Conservation (phyloP, 2,329 filamentous ascomycete genomes). For the Trichoderma sp. region DNA sequence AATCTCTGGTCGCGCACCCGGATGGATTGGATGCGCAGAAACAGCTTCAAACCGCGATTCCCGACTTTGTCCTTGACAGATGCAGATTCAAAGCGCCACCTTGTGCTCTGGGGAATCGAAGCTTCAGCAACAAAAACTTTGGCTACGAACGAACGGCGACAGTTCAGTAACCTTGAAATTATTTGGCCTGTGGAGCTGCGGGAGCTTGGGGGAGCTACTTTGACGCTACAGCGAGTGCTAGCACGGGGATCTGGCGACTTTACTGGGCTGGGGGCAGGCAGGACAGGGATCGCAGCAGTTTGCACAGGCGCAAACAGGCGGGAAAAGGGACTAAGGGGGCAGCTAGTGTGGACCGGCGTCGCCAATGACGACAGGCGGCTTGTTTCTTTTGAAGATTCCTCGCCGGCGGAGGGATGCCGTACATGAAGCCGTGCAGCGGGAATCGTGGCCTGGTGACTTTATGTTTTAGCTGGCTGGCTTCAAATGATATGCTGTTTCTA, state of each 20-base stretch:
- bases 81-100: neutral
- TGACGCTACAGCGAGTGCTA: constrained; percentile 1
- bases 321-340: constrained; percentile 4
- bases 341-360: constrained; percentile 7
- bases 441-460: neutral
- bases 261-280: neutral
- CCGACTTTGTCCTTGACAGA: neutral
- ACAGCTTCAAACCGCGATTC: neutral
- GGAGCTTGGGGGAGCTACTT: constrained; percentile 14
- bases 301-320: constrained; percentile 8
- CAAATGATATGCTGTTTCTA: neutral
- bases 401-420: neutral
- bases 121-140: neutral
- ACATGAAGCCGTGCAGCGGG: constrained; percentile 4
- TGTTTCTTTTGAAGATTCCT: neutral
- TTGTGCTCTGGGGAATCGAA: neutral
- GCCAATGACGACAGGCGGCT: constrained; percentile 15
- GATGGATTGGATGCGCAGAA: neutral
- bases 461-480: neutral
- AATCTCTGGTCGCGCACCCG: neutral
- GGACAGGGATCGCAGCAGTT: constrained; percentile 5
- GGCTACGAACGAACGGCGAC: neutral
- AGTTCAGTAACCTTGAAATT: neutral
- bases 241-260: constrained; percentile 4
- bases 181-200: constrained; percentile 6